Conservation (phyloP, 257 asterid genomes). For the Nemophila menziesii region DNA sequence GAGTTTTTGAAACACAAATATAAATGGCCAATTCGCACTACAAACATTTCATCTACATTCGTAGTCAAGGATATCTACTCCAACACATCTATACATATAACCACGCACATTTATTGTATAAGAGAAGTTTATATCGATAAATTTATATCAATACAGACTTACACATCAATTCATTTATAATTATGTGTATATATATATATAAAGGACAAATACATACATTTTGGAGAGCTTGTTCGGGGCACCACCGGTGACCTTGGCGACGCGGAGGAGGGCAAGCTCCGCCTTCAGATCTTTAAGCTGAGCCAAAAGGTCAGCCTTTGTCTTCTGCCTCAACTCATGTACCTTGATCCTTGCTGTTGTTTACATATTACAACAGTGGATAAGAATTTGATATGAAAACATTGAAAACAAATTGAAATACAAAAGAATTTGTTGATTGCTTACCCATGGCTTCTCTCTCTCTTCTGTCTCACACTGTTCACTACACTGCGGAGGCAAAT, state of each 20-base stretch:
- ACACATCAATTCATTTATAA: too few relatives aligned
- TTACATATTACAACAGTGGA: not conserved
- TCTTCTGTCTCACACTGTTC: conserved; percentile 1
- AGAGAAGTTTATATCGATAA: too few relatives aligned
- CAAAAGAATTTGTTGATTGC: not conserved
- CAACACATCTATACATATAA: too few relatives aligned
- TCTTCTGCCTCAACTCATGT: conserved; percentile 52
- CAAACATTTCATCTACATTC: too few relatives aligned
- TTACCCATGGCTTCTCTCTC: conserved; percentile 6
- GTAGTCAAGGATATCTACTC: too few relatives aligned
- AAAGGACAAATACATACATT: conserved; percentile 8
- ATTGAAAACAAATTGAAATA: not conserved
- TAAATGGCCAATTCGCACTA: too few relatives aligned
- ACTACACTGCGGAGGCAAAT: not conserved
- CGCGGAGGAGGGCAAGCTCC: conserved; percentile 57
- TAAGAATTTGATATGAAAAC: not conserved
- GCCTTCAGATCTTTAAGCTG: conserved; percentile 74
- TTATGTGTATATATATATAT: not conserved
- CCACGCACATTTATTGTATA: too few relatives aligned
- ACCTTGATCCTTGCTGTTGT: conserved; percentile 24
- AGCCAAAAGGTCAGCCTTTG: conserved; percentile 42
- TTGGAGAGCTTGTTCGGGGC: conserved; percentile 47
- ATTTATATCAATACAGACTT: too few relatives aligned
- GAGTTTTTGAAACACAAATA: too few relatives aligned
- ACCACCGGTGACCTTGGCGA: conserved; percentile 52